Base-by-base conservation (phyloP, 371 early-diverging fungal species). In the Nematocida ausubeli region DNA sequence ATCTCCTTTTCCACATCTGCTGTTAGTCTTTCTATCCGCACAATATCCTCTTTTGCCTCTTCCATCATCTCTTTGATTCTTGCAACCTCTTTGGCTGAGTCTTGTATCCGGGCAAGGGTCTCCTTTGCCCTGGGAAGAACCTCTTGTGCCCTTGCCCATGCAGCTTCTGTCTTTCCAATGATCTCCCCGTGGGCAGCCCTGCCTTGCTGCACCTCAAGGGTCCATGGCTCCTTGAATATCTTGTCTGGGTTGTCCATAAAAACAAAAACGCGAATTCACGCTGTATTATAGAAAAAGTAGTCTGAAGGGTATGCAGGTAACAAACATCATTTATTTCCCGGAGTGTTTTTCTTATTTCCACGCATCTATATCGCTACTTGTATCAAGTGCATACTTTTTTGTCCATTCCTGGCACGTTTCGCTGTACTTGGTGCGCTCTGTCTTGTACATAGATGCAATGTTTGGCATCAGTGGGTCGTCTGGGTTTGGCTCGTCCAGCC, bases 401-500 rank as follows among this genome's bases (percentile, higher is more conserved):
- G 82, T 81, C 81, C 73, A 83, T 37, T 85, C 84, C 54, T 65
- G 67, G 57, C 83, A 83, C 50, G 69, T 84, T 57, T 81, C 71
- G 44, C 69, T 80, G 68, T 86, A 86, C 54, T 73, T 81, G 40
- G 81, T 71, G 70, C 91, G 89, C 83, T 96, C 95, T 49, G 91
- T 92, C 88, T 94, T 93, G 90, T 93, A 97, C 22, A 90, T 86
- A 82, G 94, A 93, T 63, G 95, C 96, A 83, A 95, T 91, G 86
- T 96, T 95, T 50, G 95, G 94, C 22, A 95, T 92, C 62, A 95
- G 89, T 28, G 96, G 93, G 84, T 92, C 92, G 82, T 91, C 90
- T 44, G 98, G 95, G 86, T 97, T 97, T 68, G 98, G 96, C 87
- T 95, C 96, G 57, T 95, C 95, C 81, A 97, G 88, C 89, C 95